Evolutionary conservation across 108 stramenopile genomes (phyloP), one percentile per base, ranked within the genome.

Genomic region (Cyclotella cryptica): DNA sequence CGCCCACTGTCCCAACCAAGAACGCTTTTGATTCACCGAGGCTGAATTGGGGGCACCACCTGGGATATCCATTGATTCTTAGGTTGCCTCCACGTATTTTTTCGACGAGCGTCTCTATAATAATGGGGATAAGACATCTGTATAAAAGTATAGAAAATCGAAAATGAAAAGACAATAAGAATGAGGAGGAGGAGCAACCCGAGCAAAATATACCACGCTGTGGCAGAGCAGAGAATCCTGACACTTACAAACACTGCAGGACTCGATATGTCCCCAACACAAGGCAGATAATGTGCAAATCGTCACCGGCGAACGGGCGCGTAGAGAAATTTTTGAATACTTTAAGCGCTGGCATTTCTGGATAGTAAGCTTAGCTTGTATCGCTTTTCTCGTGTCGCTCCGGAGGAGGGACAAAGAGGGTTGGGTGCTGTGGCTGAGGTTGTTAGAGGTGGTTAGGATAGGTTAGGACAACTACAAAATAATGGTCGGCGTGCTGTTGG

Each of bases 231-330:
- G 26, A 30, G 63, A 30, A 62, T 30, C 39, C 22, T 15, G 9
- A 26, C 22, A 46, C 79, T 74, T 53, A 80, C 79, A 54, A 10
- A 4, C 61, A 42, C 45, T 81, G 80, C 24, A 81, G 52, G 1
- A 70, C 63, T 17, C 80, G 73, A 74, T 81, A 81, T 0, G 44
- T 24, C 21, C 57, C 73, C 0, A 81, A 26, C n/a, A 81, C 45
- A 22, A 75, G 30, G 44, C 73, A 75, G 22, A 81, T 18, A 13
- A 81, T 58, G 11, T 81, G 80, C 43, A 81, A 58, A 51, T 81
- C 80, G 24, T 81, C 80, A 22, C 80, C 80, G 27, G 80, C 73
- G 63, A 81, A 83, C 14, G 81, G 81, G 9, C 67, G 65, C n/a
- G 81, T 83, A 47, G 74, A 72, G 55, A 83, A 77, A 62, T 52